These are phyloP conservation scores for Lichenothelia convexa DNA, from an alignment of 495 filamentous ascomycete species.

Conservation along the genomic window DNA sequence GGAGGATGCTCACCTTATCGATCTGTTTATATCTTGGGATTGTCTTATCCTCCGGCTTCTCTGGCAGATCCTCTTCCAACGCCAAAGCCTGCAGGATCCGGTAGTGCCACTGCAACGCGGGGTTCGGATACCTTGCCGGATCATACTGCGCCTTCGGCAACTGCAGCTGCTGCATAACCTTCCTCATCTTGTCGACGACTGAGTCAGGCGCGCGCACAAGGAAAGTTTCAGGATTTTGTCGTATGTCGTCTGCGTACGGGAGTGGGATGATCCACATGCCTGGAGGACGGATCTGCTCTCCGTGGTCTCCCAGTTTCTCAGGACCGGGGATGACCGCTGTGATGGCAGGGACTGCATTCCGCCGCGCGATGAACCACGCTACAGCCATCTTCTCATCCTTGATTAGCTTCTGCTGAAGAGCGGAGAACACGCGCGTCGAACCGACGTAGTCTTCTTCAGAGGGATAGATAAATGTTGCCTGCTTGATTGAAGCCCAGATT, in stretches of 20 bases:
- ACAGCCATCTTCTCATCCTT: constrained; percentile 60
- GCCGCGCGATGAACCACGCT: constrained; percentile 76
- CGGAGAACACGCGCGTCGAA: constrained; percentile 80
- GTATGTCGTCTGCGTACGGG: constrained; percentile 81
- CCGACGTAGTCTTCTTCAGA: constrained; percentile 80
- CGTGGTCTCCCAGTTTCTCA: constrained; percentile 45
- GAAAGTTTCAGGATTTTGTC: constrained; percentile 48
- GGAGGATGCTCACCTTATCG: constrained; percentile 36
- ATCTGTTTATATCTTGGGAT: constrained; percentile 69
- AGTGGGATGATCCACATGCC: constrained; percentile 81
- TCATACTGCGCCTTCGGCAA: constrained; percentile 74
- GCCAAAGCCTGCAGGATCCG: constrained; percentile 83
- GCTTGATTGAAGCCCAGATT: constrained; percentile 70
- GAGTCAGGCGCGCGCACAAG: constrained; percentile 40
- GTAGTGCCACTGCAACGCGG: constrained; percentile 95
- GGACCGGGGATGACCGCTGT: constrained; percentile 64
- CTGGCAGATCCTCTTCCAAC: constrained; percentile 78
- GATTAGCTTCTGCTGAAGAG: constrained; percentile 72
- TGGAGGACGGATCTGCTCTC: constrained; percentile 52
- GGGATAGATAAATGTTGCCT: constrained; percentile 84
- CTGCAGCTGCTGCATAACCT: constrained; percentile 68
- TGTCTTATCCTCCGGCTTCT: constrained; percentile 64
- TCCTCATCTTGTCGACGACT: constrained; percentile 64
- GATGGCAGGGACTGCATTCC: constrained; percentile 57
- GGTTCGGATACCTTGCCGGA: constrained; percentile 79